A percentile compares a stretch with the other conserved stretches of the same genome.
phyloP scores from a whole-genome alignment of 306 rosid species.

The Notholithocarpus densiflorus region DNA sequence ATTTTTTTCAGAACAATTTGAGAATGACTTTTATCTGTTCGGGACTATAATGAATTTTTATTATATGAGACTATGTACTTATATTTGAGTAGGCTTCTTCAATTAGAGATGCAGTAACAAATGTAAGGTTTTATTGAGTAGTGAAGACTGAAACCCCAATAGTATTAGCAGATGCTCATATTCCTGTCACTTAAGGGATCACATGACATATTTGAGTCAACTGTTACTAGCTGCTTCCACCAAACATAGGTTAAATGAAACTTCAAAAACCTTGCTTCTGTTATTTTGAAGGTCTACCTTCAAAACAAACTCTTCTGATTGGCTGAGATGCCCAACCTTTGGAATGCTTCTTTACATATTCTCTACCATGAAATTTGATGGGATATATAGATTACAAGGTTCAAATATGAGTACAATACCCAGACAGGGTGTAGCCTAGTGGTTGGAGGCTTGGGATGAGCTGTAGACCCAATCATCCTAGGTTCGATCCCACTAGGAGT shows the following conservation, averaged over 20 bases:
- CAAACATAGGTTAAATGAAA: not conserved
- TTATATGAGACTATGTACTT: not conserved
- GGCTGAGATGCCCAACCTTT: not conserved
- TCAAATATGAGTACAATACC: not conserved
- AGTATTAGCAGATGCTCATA: not conserved
- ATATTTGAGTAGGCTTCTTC: not conserved
- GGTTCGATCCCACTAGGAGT: too few relatives aligned
- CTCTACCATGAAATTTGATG: not conserved
- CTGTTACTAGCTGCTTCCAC: not conserved
- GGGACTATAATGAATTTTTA: too few relatives aligned
- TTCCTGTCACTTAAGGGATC: not conserved
- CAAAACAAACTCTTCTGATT: not conserved
- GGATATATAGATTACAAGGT: not conserved
- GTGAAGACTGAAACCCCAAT: not conserved
- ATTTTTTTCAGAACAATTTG: not conserved
- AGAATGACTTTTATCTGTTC: not conserved
- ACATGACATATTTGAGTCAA: not conserved
- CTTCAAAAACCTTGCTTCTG: not conserved
- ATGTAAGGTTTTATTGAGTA: not conserved
- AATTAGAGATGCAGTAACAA: not conserved
- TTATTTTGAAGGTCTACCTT: not conserved
- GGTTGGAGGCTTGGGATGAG: too few relatives aligned
- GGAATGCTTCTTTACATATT: not conserved
- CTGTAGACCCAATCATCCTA: too few relatives aligned
- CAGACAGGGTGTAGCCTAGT: not conserved